These are phyloP conservation scores for Rhynchosporium graminicola DNA, from an alignment of 2,329 filamentous ascomycete genomes.

Conservation along the genomic window DNA sequence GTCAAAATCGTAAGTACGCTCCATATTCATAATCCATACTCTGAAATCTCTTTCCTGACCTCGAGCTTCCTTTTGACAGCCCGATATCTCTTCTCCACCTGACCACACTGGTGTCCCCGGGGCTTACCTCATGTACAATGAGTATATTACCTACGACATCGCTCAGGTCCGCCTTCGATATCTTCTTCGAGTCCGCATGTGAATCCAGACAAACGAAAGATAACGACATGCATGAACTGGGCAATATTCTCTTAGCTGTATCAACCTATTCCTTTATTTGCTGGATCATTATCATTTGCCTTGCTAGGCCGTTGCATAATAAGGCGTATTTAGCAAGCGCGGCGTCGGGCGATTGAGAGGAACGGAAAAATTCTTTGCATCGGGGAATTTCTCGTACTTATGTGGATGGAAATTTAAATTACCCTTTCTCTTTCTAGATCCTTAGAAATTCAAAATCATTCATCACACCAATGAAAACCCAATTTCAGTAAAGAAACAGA, in stretches of 20 bases:
- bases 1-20: slow-evolving; percentile 63
- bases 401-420: neutral
- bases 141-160: slow-evolving; percentile 72
- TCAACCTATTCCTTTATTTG: neutral
- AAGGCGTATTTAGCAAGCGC: neutral
- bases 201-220: neutral
- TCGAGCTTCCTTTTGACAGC: slow-evolving; percentile 41
- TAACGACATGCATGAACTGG: neutral
- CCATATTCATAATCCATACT: neutral
- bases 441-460: neutral
- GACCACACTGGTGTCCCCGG: slow-evolving; percentile 49
- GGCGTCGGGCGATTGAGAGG: neutral
- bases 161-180: slow-evolving; percentile 71
- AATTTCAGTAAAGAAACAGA: too few relatives aligned
- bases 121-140: slow-evolving; percentile 65
- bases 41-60: too few relatives aligned
- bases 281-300: neutral
- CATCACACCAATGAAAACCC: too few relatives aligned
- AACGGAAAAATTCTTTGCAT: neutral
- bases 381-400: neutral
- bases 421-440: neutral
- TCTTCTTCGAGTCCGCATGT: slow-evolving; percentile 57
- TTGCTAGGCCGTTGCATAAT: neutral
- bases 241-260: neutral
- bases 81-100: slow-evolving; percentile 50